Conservation (phyloP, 2,329 filamentous ascomycete species). For the Cladosporium sp. region DNA sequence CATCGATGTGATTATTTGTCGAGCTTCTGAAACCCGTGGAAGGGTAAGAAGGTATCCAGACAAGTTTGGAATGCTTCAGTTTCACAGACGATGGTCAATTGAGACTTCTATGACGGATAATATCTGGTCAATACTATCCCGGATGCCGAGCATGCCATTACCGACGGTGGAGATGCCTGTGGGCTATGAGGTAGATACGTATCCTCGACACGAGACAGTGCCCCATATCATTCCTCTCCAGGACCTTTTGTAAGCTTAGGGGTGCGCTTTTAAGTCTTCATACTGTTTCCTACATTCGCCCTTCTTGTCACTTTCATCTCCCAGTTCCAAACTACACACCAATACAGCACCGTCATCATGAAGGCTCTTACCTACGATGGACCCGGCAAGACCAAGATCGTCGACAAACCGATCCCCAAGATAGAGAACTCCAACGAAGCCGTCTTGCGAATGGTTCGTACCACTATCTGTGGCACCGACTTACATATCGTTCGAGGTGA, state of each 20-base stretch:
- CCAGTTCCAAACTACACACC: background rate
- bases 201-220: constrained; percentile 1
- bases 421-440: constrained; percentile 23
- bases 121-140: no score
- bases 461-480: constrained; percentile 37
- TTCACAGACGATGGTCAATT: no score
- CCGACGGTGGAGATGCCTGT: background rate
- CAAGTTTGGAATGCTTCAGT: no score
- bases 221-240: background rate
- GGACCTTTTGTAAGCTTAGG: no score
- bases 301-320: no score
- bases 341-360: constrained; percentile 13
- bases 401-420: constrained; percentile 23
- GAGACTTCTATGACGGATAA: no score
- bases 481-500: constrained; percentile 54
- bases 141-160: no score
- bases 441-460: constrained; percentile 36
- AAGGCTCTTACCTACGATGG: constrained; percentile 25
- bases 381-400: constrained; percentile 23
- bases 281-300: background rate
- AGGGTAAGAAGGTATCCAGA: no score
- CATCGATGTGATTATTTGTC: no score
- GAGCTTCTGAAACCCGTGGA: no score
- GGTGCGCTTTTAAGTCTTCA: no score
- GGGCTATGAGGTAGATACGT: background rate